Conservation (phyloP, 2,329 filamentous ascomycete species). For the Colletotrichum salicis region DNA sequence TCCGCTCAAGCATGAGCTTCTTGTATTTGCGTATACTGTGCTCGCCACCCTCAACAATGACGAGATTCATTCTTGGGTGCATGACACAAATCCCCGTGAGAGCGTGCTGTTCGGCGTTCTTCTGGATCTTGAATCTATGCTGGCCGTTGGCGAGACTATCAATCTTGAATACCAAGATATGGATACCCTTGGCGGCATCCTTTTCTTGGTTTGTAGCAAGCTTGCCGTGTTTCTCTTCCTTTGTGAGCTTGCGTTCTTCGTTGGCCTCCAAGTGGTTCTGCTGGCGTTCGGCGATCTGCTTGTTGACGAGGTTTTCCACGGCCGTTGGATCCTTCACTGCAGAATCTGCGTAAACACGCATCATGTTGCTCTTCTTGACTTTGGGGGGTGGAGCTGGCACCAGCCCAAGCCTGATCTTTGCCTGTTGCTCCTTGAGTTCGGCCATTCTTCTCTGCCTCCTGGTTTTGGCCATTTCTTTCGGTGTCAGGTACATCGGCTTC, state of each 20-base stretch:
- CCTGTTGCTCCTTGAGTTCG: conserved; percentile 94
- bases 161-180: conserved; percentile 89
- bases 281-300: conserved; percentile 88
- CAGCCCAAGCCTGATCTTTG: conserved; percentile 91
- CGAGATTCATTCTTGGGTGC: conserved; percentile 87
- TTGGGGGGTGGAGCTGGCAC: conserved; percentile 92
- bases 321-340: conserved; percentile 95
- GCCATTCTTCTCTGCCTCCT: conserved; percentile 90
- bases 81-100: conserved; percentile 93
- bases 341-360: conserved; percentile 75
- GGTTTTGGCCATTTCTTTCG: conserved; percentile 90
- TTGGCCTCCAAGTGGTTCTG: conserved; percentile 82
- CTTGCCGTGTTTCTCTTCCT: conserved; percentile 89
- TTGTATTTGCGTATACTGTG: conserved; percentile 87
- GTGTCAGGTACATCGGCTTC: conserved; percentile 92
- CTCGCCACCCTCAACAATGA: conserved; percentile 90
- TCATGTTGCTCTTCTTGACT: conserved; percentile 96
- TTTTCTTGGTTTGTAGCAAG: conserved; percentile 83
- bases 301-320: conserved; percentile 92
- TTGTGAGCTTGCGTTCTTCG: conserved; percentile 85
- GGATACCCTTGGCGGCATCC: conserved; percentile 87
- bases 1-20: conserved; percentile 92
- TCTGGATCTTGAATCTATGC: conserved; percentile 91
- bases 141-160: conserved; percentile 90
- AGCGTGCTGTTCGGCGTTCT: conserved; percentile 89